These are phyloP conservation scores for Penicillium sumatraense DNA, from an alignment of 2,329 filamentous ascomycete species.

Conservation along the genomic window DNA sequence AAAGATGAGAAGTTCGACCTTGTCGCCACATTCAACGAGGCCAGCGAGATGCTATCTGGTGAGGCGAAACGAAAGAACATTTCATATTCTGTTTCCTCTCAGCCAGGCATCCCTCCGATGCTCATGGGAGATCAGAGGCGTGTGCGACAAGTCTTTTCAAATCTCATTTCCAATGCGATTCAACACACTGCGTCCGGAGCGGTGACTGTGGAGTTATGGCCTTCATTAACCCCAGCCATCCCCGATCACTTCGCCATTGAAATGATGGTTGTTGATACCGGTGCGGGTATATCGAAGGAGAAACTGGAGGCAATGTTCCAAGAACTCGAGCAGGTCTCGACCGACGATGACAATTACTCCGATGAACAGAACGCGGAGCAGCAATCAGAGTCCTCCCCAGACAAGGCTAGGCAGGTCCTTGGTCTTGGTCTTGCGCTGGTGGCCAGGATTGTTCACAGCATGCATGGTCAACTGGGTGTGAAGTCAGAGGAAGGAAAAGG, in stretches of 20 bases:
- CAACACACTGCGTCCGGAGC: slow-evolving; percentile 72
- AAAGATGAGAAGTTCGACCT: slow-evolving; percentile 83
- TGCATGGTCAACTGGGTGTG: slow-evolving; percentile 83
- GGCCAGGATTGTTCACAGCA: slow-evolving; percentile 83
- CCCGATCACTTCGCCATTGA: slow-evolving; percentile 69
- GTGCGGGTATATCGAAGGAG: slow-evolving; percentile 63
- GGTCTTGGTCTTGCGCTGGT: slow-evolving; percentile 87
- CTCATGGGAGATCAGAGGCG: slow-evolving; percentile 80
- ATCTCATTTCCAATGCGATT: slow-evolving; percentile 83
- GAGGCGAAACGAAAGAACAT: slow-evolving; percentile 79
- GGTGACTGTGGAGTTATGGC: slow-evolving; percentile 72
- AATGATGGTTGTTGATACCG: slow-evolving; percentile 76
- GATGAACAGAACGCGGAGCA: slow-evolving; percentile 37
- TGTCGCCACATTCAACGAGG: slow-evolving; percentile 71
- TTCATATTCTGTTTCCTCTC: slow-evolving; percentile 68
- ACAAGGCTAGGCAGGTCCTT: slow-evolving; percentile 55
- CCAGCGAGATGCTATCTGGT: slow-evolving; percentile 71
- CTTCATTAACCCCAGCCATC: slow-evolving; percentile 49
- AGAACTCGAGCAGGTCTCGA: slow-evolving; percentile 69
- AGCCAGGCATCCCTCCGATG: slow-evolving; percentile 68
- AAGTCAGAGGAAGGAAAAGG: slow-evolving; percentile 84
- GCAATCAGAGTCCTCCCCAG: neutral
- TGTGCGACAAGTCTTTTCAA: slow-evolving; percentile 81
- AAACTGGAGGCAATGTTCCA: slow-evolving; percentile 65
- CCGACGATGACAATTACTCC: slow-evolving; percentile 50